Conservation (phyloP, 805 yeast species). For the Candida wancherniae region DNA sequence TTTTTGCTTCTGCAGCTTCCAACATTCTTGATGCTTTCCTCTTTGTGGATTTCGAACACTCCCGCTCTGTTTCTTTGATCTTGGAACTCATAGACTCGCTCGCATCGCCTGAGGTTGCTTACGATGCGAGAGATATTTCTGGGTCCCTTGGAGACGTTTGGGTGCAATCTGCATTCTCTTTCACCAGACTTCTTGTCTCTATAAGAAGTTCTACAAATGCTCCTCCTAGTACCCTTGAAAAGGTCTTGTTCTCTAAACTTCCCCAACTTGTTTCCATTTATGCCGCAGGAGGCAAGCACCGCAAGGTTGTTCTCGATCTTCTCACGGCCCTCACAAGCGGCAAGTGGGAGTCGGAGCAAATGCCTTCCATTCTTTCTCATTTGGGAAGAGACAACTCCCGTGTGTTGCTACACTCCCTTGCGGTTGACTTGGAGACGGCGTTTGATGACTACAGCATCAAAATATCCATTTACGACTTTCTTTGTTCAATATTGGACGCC, state of each 20-base stretch:
- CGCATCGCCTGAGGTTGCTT: constrained; percentile 29
- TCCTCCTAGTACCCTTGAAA: constrained; percentile 63
- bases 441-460: constrained; percentile 51
- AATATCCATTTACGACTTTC: constrained; percentile 55
- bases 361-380: constrained; percentile 80
- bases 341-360: constrained; percentile 47
- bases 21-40: constrained; percentile 55
- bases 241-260: constrained; percentile 48
- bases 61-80: constrained; percentile 53
- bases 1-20: constrained; percentile 48
- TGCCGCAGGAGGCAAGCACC: constrained; percentile 42
- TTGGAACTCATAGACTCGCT: constrained; percentile 46
- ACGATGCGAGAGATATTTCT: constrained; percentile 38
- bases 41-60: constrained; percentile 43
- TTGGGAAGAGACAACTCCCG: constrained; percentile 63
- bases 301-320: constrained; percentile 50
- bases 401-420: constrained; percentile 54
- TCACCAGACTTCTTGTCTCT: constrained; percentile 52
- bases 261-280: constrained; percentile 57
- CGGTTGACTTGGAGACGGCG: constrained; percentile 54
- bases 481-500: constrained; percentile 63
- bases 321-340: constrained; percentile 55
- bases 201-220: constrained; percentile 47
- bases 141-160: constrained; percentile 49
- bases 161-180: constrained; percentile 47